A percentile compares a stretch with the other conserved stretches of the same genome.
phyloP scores from a whole-genome alignment of 768 basidiomycete genomes.

The Rhizopogon salebrosus region DNA sequence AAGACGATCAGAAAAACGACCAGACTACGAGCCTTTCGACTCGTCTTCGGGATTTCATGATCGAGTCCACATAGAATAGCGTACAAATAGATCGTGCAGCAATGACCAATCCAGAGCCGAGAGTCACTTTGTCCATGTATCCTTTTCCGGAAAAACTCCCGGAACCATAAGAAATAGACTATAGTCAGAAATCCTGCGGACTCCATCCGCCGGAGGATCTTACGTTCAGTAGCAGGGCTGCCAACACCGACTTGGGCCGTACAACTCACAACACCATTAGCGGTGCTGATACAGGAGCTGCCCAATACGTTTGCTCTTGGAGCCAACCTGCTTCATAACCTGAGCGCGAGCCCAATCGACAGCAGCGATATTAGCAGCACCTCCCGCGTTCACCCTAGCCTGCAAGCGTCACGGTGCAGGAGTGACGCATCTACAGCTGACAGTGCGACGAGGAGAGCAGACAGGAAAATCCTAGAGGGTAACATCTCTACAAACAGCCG shows the following conservation, averaged over 20 bases:
- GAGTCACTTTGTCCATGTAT: constrained; percentile 14
- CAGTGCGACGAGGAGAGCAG: constrained; percentile 8
- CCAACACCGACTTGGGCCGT: constrained; percentile 24
- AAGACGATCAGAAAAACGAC: too few species aligned
- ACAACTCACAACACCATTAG: constrained; percentile 22
- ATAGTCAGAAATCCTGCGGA: neutral
- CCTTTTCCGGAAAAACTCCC: constrained; percentile 14
- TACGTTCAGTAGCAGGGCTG: constrained; percentile 21
- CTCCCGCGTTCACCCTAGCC: constrained; percentile 8
- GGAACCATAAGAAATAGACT: constrained; percentile 16
- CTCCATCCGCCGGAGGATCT: neutral
- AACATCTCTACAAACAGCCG: constrained; percentile 12
- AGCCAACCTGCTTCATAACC: constrained; percentile 1
- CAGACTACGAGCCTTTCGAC: too few species aligned
- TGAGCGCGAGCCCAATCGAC: constrained; percentile 17
- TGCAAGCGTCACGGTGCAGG: constrained; percentile 3
- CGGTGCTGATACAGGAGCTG: constrained; percentile 1
- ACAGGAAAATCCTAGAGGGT: constrained; percentile 5
- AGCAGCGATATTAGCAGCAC: constrained; percentile 8
- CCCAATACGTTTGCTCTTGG: constrained; percentile 6
- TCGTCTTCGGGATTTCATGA: too few species aligned
- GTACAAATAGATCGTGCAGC: too few species aligned
- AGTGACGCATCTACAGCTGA: constrained; percentile 11
- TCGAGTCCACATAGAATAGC: too few species aligned
- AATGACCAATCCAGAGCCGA: constrained; percentile 10